Percentiles rank a stretch among this genome's conserved stretches.
Conservation (phyloP, 208 protist genomes). For the Leishmania arabica region DNA sequence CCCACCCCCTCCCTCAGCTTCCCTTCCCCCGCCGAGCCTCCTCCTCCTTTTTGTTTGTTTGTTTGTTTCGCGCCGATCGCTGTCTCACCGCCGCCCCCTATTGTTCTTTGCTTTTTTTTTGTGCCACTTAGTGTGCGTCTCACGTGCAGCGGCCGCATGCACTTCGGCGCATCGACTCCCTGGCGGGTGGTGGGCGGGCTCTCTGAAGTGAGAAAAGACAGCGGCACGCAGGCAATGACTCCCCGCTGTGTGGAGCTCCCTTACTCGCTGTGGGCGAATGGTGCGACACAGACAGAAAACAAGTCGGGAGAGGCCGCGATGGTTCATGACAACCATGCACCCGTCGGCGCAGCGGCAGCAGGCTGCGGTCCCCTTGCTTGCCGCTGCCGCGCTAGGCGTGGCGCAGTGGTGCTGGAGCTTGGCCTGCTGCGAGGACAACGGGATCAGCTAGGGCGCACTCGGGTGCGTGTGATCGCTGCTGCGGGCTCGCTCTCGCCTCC, state of each 20-base stretch:
- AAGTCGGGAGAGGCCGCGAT: background rate
- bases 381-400: background rate
- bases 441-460: background rate
- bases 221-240: background rate
- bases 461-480: background rate
- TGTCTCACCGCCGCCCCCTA: background rate
- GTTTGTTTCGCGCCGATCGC: background rate
- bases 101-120: background rate
- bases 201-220: background rate
- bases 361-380: background rate
- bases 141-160: background rate
- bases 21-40: background rate
- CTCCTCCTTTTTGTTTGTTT: background rate
- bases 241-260: background rate
- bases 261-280: background rate
- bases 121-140: background rate
- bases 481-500: background rate
- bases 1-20: background rate
- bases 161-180: background rate
- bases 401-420: background rate
- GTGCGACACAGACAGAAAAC: background rate
- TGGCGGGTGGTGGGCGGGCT: background rate
- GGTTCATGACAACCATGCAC: background rate
- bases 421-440: background rate
- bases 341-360: background rate